Evolutionary conservation across 768 basidiomycete genomes (phyloP).

Genomic region (Butyriboletus loyo): DNA sequence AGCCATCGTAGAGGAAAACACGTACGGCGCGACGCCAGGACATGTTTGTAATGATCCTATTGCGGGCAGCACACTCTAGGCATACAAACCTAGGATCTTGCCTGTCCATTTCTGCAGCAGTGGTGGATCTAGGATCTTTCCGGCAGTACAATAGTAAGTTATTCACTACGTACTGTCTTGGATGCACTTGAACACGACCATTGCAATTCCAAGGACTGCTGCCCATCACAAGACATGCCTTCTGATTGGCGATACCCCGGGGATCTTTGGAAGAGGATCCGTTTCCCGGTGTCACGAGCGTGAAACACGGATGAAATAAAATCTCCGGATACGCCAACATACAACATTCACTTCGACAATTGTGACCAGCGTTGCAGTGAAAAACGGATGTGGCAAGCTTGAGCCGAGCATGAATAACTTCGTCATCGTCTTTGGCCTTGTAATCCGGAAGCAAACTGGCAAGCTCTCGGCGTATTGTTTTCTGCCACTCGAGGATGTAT

Average conservation of each 20-base stretch:
- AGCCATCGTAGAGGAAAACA: background rate
- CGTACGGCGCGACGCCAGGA: slow-evolving; percentile 27
- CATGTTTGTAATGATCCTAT: slow-evolving; percentile 10
- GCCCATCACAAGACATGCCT: slow-evolving; percentile 24
- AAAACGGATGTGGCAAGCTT: slow-evolving; percentile 30
- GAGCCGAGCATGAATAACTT: slow-evolving; percentile 17
- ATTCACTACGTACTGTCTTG: slow-evolving; percentile 12
- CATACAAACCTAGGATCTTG: slow-evolving; percentile 19
- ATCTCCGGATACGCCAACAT: slow-evolving; percentile 25
- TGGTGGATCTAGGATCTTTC: slow-evolving; percentile 23
- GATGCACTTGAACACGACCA: slow-evolving; percentile 21
- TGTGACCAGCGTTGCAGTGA: slow-evolving; percentile 13
- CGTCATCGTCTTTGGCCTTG: slow-evolving; percentile 15
- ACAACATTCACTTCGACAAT: slow-evolving; percentile 13
- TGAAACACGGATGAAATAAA: slow-evolving; percentile 30
- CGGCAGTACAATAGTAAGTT: slow-evolving; percentile 18
- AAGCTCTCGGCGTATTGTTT: slow-evolving; percentile 22
- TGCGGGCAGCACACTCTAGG: slow-evolving; percentile 10
- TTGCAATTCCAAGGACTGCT: slow-evolving; percentile 20
- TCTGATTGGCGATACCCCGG: slow-evolving; percentile 18
- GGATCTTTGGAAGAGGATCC: slow-evolving; percentile 20
- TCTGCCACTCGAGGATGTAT: slow-evolving; percentile 27
- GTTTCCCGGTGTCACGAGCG: slow-evolving; percentile 1
- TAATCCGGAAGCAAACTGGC: slow-evolving; percentile 26
- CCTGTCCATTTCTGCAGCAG: slow-evolving; percentile 27